Base-by-base conservation (phyloP, 805 yeast species). In the Yueomyces sinensis region DNA sequence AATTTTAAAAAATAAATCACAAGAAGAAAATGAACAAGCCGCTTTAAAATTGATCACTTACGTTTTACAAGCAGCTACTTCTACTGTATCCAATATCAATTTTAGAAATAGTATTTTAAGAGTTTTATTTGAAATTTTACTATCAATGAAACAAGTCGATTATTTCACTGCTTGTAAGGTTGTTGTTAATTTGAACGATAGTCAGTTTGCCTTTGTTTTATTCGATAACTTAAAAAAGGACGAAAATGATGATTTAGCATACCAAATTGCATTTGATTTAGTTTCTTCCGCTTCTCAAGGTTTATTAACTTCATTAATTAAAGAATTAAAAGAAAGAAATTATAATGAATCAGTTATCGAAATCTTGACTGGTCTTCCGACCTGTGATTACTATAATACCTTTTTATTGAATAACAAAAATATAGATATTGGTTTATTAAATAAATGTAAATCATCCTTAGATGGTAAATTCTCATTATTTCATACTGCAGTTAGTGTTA, bases 401-500 rank as follows among this genome's bases (percentile, higher is more conserved):
- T 91, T 91, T 55, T 63, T 91, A 46, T 73, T 75, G 59, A 76
- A 81, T 52, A 81, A 89, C 61, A 82, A 83, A 62, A 82, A 82
- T 58, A 80, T 95, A 25, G 97, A 91, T 56, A 65, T 76, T 37
- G 70, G 78, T 33, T 76, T 89, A 38, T 67, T 91, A 49, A 81
- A 82, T 57, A 80, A 80, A 50, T 72, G 95, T 5, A 86, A 84
- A 57, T 70, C 74, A 38, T 66, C 72, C 9, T 66, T 91, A 43
- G 98, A 91, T 54, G 94, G 94, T 32, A 76, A 95, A 59, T 81
- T 75, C 53, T 91, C 98, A 11, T 74, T 91, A 43, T 87, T 82
- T 70, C 98, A 91, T 62, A 79, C 93, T 17, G 98, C 96, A 6
- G 86, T 91, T 32, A 83, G 96, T 32, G 86, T 91, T 54, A 77